Evolutionary conservation across 2,329 filamentous ascomycete genomes (phyloP).

Genomic region (Aplosporella prunicola): DNA sequence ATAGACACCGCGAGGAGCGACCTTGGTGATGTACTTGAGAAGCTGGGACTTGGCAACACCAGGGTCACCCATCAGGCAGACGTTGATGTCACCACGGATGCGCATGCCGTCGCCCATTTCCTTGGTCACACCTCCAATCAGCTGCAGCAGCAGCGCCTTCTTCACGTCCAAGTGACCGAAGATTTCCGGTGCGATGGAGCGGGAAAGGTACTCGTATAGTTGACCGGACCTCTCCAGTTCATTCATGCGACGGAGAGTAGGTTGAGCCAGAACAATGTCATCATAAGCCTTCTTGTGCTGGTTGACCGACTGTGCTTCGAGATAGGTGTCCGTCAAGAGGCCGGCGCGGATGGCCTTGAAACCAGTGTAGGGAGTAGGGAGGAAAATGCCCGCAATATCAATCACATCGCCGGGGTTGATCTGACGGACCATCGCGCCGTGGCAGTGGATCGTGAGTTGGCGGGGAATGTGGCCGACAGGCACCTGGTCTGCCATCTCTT

Average conservation of each 20-base stretch:
- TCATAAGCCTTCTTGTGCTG: slow-evolving; percentile 99
- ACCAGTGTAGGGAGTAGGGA: slow-evolving; percentile 96
- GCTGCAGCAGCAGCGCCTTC: slow-evolving; percentile 87
- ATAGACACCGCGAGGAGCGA: slow-evolving; percentile 84
- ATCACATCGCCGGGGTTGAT: slow-evolving; percentile 92
- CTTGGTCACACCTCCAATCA: slow-evolving; percentile 94
- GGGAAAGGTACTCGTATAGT: slow-evolving; percentile 89
- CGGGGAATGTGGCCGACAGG: slow-evolving; percentile 95
- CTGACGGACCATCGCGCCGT: slow-evolving; percentile 74
- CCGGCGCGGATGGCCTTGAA: slow-evolving; percentile 96
- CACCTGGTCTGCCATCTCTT: slow-evolving; percentile 98
- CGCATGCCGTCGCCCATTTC: slow-evolving; percentile 97
- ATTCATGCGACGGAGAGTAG: slow-evolving; percentile 73
- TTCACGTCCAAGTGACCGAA: slow-evolving; percentile 96
- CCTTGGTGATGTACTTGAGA: slow-evolving; percentile 96
- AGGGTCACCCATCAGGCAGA: slow-evolving; percentile 97
- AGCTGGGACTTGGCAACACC: slow-evolving; percentile 99
- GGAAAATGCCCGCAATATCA: slow-evolving; percentile 88
- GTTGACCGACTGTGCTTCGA: slow-evolving; percentile 85
- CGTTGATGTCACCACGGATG: slow-evolving; percentile 97
- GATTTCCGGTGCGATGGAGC: slow-evolving; percentile 95
- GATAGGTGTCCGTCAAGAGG: slow-evolving; percentile 91
- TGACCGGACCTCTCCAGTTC: slow-evolving; percentile 77
- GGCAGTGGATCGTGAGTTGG: slow-evolving; percentile 79
- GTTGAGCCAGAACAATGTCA: slow-evolving; percentile 74